phyloP scores from a whole-genome alignment of 2,329 filamentous ascomycete species.

The Podosphaera xanthii region DNA sequence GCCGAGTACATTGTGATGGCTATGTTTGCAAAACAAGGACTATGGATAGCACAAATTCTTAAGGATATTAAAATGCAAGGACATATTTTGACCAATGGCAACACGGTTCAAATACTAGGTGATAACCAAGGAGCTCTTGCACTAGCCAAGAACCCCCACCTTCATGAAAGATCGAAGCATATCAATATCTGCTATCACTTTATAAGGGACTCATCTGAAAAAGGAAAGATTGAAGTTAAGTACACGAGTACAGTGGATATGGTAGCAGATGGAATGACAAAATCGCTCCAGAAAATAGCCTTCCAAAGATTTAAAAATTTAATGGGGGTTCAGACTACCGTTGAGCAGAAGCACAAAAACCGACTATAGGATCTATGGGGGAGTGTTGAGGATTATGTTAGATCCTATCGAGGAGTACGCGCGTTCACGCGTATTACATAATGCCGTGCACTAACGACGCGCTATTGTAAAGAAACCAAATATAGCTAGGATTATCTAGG shows the following conservation, averaged over 20 bases:
- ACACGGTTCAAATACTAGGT: background rate
- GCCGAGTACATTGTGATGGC: background rate
- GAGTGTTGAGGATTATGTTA: background rate
- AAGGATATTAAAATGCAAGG: background rate
- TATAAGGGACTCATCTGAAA: background rate
- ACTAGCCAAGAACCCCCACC: background rate
- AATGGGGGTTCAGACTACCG: no score
- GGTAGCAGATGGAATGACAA: background rate
- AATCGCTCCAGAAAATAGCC: background rate
- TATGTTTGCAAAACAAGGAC: background rate
- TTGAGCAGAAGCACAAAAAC: no score
- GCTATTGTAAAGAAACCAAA: no score
- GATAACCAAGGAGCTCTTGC: background rate
- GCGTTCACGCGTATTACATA: no score
- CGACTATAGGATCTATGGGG: no score
- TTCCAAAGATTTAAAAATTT: background rate
- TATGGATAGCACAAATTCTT: background rate
- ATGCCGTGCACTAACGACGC: no score
- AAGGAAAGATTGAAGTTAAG: background rate
- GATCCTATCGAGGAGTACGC: background rate
- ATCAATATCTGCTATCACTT: background rate
- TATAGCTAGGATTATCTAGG: no score
- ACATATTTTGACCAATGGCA: no score
- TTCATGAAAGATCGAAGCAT: background rate
- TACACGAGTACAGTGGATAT: background rate